Conservation (phyloP, 345 rosid genomes). For the Arabidopsis arenosa region DNA sequence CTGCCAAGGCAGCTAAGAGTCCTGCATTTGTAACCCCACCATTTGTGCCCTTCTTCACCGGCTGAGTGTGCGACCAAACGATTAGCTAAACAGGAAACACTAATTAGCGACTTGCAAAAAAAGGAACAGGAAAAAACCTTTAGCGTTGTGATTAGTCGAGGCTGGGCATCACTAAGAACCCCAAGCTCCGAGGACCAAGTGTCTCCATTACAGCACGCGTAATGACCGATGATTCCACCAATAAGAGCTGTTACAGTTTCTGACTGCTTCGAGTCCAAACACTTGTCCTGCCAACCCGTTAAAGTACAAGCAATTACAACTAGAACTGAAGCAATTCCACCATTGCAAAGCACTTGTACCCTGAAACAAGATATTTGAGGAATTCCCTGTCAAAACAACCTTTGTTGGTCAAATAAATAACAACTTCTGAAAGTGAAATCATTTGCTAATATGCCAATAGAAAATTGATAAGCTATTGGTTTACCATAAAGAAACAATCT, state of each 20-base stretch:
- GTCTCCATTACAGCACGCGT: slow-evolving; percentile 89
- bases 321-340: slow-evolving; percentile 71
- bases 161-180: slow-evolving; percentile 85
- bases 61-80: slow-evolving; percentile 53
- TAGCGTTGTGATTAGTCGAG: slow-evolving; percentile 85
- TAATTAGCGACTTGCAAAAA: background rate
- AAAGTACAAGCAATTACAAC: slow-evolving; percentile 57
- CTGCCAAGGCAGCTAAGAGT: slow-evolving; percentile 81
- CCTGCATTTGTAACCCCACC: slow-evolving; percentile 92
- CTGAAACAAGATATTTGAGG: slow-evolving; percentile 52
- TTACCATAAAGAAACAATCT: slow-evolving; percentile 1
- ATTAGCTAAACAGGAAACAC: slow-evolving; percentile 17
- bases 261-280: slow-evolving; percentile 74
- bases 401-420: slow-evolving; percentile 11
- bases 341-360: slow-evolving; percentile 85
- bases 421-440: background rate
- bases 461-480: background rate
- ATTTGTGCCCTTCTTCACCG: slow-evolving; percentile 89
- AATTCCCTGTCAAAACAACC: slow-evolving; percentile 35
- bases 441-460: background rate
- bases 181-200: slow-evolving; percentile 99
- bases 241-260: slow-evolving; percentile 59
- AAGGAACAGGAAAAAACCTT: slow-evolving; percentile 58
- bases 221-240: slow-evolving; percentile 93
- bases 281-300: slow-evolving; percentile 72